Evolutionary conservation across 768 basidiomycete species (phyloP), one percentile per base, ranked within the genome.

Genomic region (Lentinula lateritia): DNA sequence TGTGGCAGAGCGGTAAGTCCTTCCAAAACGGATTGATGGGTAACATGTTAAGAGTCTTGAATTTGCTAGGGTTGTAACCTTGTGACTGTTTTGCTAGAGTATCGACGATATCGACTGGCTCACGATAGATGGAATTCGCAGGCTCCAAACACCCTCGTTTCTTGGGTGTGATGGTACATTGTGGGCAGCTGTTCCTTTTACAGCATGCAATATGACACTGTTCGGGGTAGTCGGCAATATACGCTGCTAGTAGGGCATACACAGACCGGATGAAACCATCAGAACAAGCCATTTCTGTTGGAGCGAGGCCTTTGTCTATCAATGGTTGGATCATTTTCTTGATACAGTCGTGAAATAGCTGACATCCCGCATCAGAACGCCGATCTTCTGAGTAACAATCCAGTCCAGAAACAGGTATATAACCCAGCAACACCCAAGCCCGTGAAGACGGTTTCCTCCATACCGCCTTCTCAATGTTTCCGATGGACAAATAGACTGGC

Each of bases 1-100:
- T 82, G 62, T 80, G 61, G 63, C 68, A 66, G 62, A 76, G 73
- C 0, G 77, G 78, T 0, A 81, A 66, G 43, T 75, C 61, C 0
- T 48, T 45, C 80, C 79, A 80, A 65, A 80, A 80, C 1, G 76
- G 80, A 23, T 68, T 52, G 8, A 45, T 46, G 10, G 43, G 18
- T 7, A 39, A 23, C 8, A 58, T n/a, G 28, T 58, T 58, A 1
- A n/a, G 43, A 58, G 2, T 46, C 28, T 48, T 23, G 34, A 58
- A 58, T 20, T 45, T 52, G 20, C 6, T 38, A 20, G 61, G 61
- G 28, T 55, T 53, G 7, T 20, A 34, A 1, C 52, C 52, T 16
- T 41, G 48, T 1, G 61, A 61, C 43, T 54, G 13, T 6, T 45
- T 43, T 6, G 28, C 13, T 7, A 68, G 10, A 0, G 52, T 45